A percentile compares a stretch with the other conserved stretches of the same genome.
phyloP scores from a whole-genome alignment of 2,329 filamentous ascomycete genomes.

The Fusarium pseudonygamai region DNA sequence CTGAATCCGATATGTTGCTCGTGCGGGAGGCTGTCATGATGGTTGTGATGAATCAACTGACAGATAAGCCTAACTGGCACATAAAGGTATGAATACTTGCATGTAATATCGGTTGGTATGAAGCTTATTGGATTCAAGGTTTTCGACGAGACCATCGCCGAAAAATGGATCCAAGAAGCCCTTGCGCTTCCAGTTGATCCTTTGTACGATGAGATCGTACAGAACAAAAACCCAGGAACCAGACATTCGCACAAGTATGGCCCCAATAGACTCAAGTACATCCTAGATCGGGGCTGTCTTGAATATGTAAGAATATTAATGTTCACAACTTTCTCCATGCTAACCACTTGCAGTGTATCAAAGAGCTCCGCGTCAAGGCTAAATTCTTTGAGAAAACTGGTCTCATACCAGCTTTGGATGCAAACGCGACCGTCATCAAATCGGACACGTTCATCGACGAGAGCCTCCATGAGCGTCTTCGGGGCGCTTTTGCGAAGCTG shows the following conservation, averaged over 20 bases:
- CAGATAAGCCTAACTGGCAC: constrained; percentile 42
- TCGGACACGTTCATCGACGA: constrained; percentile 32
- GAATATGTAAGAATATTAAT: constrained; percentile 21
- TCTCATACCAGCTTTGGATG: constrained; percentile 47
- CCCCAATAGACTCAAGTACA: neutral
- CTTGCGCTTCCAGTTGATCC: constrained; percentile 15
- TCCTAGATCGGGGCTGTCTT: constrained; percentile 22
- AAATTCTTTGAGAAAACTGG: constrained; percentile 49
- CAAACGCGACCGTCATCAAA: constrained; percentile 31
- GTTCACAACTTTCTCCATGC: neutral
- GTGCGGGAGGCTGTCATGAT: constrained; percentile 40
- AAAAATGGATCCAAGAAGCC: constrained; percentile 25
- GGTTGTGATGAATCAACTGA: constrained; percentile 41
- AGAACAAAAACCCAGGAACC: fast-evolving
- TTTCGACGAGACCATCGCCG: constrained; percentile 6
- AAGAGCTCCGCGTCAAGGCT: constrained; percentile 59
- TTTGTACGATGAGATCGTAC: constrained; percentile 13
- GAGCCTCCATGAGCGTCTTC: constrained; percentile 14
- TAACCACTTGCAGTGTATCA: constrained; percentile 14
- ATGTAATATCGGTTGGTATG: fast-evolving
- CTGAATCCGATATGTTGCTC: constrained; percentile 3
- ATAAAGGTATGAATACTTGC: constrained; percentile 10
- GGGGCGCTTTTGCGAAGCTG: constrained; percentile 26
- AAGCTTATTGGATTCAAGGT: neutral
- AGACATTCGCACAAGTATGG: fast-evolving